A percentile compares a stretch with the other conserved stretches of the same genome.
phyloP scores from a whole-genome alignment of 371 early-diverging fungal genomes.

The Smittium culicis region DNA sequence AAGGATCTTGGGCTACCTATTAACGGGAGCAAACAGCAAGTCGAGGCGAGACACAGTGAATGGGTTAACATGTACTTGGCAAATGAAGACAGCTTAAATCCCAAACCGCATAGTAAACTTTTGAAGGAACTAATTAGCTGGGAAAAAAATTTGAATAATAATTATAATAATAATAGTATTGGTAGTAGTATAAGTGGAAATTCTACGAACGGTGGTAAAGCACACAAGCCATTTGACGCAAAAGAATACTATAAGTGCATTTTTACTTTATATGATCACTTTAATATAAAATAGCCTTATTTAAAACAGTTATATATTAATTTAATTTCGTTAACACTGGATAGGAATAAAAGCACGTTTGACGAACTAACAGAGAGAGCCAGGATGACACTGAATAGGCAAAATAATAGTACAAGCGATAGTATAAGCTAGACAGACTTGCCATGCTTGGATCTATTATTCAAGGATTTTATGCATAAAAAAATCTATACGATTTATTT shows the following conservation, averaged over 20 bases:
- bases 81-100: constrained; percentile 41
- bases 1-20: constrained; percentile 41
- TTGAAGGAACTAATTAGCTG: constrained; percentile 31
- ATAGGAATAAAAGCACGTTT: not conserved
- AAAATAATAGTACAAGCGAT: too few species aligned
- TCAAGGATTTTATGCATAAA: too few species aligned
- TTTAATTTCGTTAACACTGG: not conserved
- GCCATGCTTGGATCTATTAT: too few species aligned
- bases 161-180: too few species aligned
- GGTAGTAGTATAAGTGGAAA: too few species aligned
- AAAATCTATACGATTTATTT: too few species aligned
- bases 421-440: too few species aligned
- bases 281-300: too few species aligned
- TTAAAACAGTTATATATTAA: too few species aligned
- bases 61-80: constrained; percentile 47
- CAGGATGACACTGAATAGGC: not conserved
- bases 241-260: constrained; percentile 1
- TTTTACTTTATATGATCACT: too few species aligned
- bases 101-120: constrained; percentile 29
- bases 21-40: constrained; percentile 38
- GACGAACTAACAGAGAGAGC: not conserved
- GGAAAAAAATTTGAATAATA: too few species aligned
- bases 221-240: not conserved
- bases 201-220: too few species aligned
- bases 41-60: constrained; percentile 44